These are phyloP conservation scores for Hansfordia pulvinata DNA, from an alignment of 2,329 filamentous ascomycete genomes.

Conservation along the genomic window DNA sequence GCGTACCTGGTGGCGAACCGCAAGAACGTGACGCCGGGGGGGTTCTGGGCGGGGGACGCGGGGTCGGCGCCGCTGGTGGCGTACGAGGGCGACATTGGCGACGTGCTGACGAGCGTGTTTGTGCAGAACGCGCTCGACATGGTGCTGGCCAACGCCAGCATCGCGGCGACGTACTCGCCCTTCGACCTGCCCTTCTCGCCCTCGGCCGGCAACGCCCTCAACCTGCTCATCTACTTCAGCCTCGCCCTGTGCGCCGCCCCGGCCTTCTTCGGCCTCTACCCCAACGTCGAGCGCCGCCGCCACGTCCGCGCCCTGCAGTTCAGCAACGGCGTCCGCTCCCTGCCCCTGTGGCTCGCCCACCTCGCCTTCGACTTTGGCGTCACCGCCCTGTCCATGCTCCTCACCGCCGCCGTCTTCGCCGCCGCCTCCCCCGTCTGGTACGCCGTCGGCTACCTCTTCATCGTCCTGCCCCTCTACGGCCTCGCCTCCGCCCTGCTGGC, in stretches of 20 bases:
- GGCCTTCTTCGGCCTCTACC: conserved; percentile 79
- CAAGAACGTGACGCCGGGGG: conserved; percentile 60
- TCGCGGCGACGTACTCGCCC: conserved; percentile 56
- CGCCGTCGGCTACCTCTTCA: conserved; percentile 65
- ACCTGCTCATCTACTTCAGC: conserved; percentile 70
- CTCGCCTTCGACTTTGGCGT: conserved; percentile 67
- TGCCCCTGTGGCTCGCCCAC: conserved; percentile 79
- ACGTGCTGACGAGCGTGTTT: conserved; percentile 41
- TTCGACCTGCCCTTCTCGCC: conserved; percentile 67
- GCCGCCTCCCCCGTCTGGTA: conserved; percentile 58
- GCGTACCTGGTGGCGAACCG: conserved; percentile 48
- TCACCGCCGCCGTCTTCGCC: conserved; percentile 58
- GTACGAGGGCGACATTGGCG: conserved; percentile 51
- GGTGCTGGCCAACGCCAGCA: conserved; percentile 53
- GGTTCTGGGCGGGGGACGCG: conserved; percentile 59
- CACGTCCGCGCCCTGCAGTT: conserved; percentile 80
- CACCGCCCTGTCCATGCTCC: conserved; percentile 50
- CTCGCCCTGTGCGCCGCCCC: conserved; percentile 68
- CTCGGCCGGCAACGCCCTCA: conserved; percentile 56
- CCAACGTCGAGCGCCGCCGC: conserved; percentile 66
- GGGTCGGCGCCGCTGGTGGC: conserved; percentile 50
- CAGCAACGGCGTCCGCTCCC: conserved; percentile 74
- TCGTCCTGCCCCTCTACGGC: conserved; percentile 71
- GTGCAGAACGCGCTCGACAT: conserved; percentile 53
- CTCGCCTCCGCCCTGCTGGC: conserved; percentile 62